Evolutionary conservation across 2,329 filamentous ascomycete genomes (phyloP).

Genomic region (Blastomyces gilchristii): DNA sequence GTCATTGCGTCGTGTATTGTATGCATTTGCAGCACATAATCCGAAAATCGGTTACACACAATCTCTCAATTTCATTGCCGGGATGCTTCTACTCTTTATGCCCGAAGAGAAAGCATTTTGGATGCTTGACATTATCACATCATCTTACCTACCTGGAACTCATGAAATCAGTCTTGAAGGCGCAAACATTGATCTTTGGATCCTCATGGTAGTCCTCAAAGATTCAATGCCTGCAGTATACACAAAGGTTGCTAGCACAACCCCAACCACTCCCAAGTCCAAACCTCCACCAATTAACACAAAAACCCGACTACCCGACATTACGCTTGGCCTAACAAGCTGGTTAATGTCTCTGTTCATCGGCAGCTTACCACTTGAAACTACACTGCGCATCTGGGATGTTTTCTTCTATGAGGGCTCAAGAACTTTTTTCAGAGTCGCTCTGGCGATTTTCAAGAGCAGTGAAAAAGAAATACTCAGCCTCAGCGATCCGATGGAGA

Average conservation of each 20-base stretch:
- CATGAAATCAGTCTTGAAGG: constrained; percentile 85
- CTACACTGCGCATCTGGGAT: constrained; percentile 87
- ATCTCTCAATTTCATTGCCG: constrained; percentile 88
- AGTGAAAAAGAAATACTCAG: constrained; percentile 71
- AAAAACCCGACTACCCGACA: constrained; percentile 61
- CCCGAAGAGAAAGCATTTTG: constrained; percentile 87
- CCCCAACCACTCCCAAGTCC: constrained; percentile 26
- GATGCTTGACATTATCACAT: constrained; percentile 85
- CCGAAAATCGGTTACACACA: constrained; percentile 91
- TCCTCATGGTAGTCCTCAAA: constrained; percentile 77
- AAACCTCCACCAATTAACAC: constrained; percentile 35
- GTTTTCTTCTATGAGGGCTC: constrained; percentile 92
- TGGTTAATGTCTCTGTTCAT: constrained; percentile 99
- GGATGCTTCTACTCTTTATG: constrained; percentile 79
- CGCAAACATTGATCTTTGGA: constrained; percentile 86
- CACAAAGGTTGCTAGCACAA: constrained; percentile 74
- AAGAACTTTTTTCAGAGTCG: constrained; percentile 86
- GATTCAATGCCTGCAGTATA: constrained; percentile 76
- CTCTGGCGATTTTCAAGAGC: constrained; percentile 80
- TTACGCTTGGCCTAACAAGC: constrained; percentile 83
- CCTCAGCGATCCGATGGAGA: constrained; percentile 81
- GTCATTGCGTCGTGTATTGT: constrained; percentile 72
- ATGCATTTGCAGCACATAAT: constrained; percentile 84
- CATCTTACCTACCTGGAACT: constrained; percentile 77
- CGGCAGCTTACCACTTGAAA: constrained; percentile 82